A percentile compares a stretch with the other conserved stretches of the same genome.
phyloP scores from a whole-genome alignment of 768 basidiomycete species.

The Termitomyces sp. region DNA sequence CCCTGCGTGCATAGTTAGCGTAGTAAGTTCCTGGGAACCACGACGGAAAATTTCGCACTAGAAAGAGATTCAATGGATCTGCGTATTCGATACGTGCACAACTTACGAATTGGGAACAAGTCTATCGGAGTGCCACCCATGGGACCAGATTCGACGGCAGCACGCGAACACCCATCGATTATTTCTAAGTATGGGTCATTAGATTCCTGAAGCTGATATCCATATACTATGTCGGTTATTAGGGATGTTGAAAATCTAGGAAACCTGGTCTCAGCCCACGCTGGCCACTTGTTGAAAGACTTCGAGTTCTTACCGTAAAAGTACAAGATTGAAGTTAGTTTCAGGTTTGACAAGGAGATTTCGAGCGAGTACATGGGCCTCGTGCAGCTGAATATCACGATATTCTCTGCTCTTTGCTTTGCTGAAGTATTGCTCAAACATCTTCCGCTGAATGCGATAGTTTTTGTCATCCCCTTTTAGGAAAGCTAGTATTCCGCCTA shows the following conservation, averaged over 20 bases:
- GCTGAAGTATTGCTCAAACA: constrained; percentile 17
- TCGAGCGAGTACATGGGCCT: constrained; percentile 26
- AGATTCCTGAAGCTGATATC: constrained; percentile 18
- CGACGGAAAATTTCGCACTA: constrained; percentile 16
- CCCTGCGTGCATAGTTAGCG: background rate
- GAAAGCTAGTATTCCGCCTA: constrained; percentile 1
- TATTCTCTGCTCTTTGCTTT: constrained; percentile 19
- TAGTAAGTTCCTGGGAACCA: constrained; percentile 1
- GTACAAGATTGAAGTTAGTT: constrained; percentile 4
- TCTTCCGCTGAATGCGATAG: constrained; percentile 18
- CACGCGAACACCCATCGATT: constrained; percentile 10
- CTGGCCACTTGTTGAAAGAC: background rate
- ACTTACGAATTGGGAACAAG: constrained; percentile 22
- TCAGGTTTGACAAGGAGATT: constrained; percentile 22
- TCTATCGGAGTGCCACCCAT: constrained; percentile 18
- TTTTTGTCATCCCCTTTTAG: constrained; percentile 17
- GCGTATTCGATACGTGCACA: background rate
- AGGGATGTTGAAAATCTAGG: constrained; percentile 20
- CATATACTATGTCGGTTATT: constrained; percentile 18
- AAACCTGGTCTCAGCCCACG: background rate
- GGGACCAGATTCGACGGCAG: constrained; percentile 10
- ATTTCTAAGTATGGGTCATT: constrained; percentile 20
- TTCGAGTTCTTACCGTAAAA: background rate
- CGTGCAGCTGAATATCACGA: constrained; percentile 21
- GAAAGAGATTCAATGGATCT: background rate